Conservation (phyloP, 225 moss, liverwort and hornwort genomes). For the Bryoerythrophyllum caledonicum region DNA sequence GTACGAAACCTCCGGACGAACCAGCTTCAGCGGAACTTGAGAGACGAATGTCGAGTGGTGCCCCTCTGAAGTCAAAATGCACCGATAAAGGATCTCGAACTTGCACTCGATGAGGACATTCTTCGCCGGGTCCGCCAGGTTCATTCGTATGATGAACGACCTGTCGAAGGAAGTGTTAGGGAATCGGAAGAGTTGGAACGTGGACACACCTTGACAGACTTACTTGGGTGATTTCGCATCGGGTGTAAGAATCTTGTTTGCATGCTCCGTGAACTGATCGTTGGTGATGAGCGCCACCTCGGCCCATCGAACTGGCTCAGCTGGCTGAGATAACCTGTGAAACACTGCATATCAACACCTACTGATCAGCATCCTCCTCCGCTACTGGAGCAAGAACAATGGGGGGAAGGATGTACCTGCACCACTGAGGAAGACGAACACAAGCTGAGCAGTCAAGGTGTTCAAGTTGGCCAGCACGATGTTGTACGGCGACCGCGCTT, state of each 20-base stretch:
- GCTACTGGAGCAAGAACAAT: not conserved
- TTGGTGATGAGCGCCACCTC: constrained; percentile 50
- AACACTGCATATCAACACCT: constrained; percentile 40
- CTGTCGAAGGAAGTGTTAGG: constrained; percentile 17
- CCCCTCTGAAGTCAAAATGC: constrained; percentile 42
- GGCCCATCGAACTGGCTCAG: constrained; percentile 69
- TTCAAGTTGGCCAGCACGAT: constrained; percentile 69
- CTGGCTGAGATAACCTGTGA: constrained; percentile 72
- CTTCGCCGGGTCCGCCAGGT: constrained; percentile 54
- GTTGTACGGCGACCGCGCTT: constrained; percentile 63
- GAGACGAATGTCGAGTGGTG: constrained; percentile 39
- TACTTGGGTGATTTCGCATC: constrained; percentile 42
- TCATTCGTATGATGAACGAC: constrained; percentile 56
- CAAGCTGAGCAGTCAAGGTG: constrained; percentile 69
- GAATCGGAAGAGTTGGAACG: not conserved
- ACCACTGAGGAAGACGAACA: constrained; percentile 70
- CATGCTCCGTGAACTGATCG: constrained; percentile 36
- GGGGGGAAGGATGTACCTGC: constrained; percentile 44
- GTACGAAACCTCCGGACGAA: constrained; percentile 56
- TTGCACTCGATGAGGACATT: constrained; percentile 67
- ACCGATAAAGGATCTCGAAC: constrained; percentile 54
- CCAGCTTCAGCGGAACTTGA: constrained; percentile 38
- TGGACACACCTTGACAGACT: not conserved
- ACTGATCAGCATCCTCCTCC: not conserved
- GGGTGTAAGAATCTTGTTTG: constrained; percentile 15